phyloP scores from a whole-genome alignment of 148 eudicot genomes.

The Rhododendron molle region DNA sequence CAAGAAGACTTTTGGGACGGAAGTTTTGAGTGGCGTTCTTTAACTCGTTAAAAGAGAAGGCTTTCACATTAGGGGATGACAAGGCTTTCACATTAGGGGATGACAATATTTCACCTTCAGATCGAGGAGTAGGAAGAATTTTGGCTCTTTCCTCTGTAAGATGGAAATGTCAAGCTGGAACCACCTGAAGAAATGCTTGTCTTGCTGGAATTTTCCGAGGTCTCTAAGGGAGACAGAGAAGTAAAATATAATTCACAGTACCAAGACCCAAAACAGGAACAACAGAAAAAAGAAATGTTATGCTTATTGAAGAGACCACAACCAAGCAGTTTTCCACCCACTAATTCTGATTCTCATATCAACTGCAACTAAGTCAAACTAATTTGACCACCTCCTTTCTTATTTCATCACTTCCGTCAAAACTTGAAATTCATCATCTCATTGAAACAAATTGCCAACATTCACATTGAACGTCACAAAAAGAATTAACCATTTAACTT shows the following conservation, averaged over 20 bases:
- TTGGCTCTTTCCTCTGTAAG: constrained; percentile 44
- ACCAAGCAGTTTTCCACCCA: background rate
- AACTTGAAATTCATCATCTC: background rate
- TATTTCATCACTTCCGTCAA: background rate
- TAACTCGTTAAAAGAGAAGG: constrained; percentile 29
- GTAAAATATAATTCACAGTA: background rate
- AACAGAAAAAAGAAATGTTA: background rate
- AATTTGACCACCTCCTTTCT: background rate
- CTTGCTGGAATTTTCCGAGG: constrained; percentile 41
- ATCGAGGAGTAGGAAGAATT: constrained; percentile 48
- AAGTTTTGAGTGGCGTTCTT: constrained; percentile 31
- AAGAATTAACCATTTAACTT: background rate
- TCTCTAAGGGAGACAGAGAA: constrained; percentile 30
- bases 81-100: constrained; percentile 22
- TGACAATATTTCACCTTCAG: constrained; percentile 31
- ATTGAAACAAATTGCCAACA: background rate
- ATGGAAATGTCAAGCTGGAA: constrained; percentile 33
- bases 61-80: too few species aligned
- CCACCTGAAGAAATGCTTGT: constrained; percentile 36
- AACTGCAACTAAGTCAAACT: background rate
- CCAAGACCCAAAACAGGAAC: background rate
- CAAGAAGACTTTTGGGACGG: constrained; percentile 33
- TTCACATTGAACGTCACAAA: background rate
- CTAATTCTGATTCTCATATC: background rate
- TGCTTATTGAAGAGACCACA: background rate